A percentile compares a stretch with the other conserved stretches of the same genome.
phyloP scores from a whole-genome alignment of 192 early-diverging fungal genomes.

The Backusella luteola region DNA sequence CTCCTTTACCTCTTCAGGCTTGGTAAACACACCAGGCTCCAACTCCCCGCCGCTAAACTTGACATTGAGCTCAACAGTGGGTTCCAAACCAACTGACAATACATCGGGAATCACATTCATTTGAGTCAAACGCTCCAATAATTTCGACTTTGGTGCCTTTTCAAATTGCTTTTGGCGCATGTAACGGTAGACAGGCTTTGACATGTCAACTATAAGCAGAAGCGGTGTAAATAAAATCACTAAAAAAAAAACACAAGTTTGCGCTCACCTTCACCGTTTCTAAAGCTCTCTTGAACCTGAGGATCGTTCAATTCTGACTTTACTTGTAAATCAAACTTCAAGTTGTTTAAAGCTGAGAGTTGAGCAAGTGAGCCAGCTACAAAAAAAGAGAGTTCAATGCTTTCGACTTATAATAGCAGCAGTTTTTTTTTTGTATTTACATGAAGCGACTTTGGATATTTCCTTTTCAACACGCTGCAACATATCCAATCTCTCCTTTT shows the following conservation, averaged over 20 bases:
- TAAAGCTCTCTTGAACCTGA: constrained; percentile 66
- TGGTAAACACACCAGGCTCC: constrained; percentile 42
- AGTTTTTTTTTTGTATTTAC: constrained; percentile 20
- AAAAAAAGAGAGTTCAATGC: neutral
- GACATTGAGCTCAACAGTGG: constrained; percentile 43
- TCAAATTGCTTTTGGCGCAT: constrained; percentile 61
- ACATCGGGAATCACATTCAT: constrained; percentile 80
- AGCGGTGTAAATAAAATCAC: neutral
- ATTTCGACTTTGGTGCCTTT: constrained; percentile 48
- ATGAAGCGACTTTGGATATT: constrained; percentile 36
- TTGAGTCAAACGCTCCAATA: constrained; percentile 69
- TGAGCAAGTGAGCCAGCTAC: constrained; percentile 37
- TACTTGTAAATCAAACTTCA: constrained; percentile 54
- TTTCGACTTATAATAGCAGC: neutral
- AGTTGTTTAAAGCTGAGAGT: constrained; percentile 49
- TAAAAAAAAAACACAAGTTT: neutral
- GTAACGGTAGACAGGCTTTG: constrained; percentile 66
- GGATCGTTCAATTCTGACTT: constrained; percentile 69
- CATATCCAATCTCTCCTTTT: constrained; percentile 44
- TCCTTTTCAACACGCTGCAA: constrained; percentile 40
- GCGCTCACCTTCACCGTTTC: constrained; percentile 42
- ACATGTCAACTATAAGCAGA: constrained; percentile 53
- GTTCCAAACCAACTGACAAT: constrained; percentile 49
- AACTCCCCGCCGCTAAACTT: constrained; percentile 28
- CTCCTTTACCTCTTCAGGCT: constrained; percentile 31